Evolutionary conservation across 345 rosid species (phyloP), one percentile per base, ranked within the genome.

Genomic region (Trapa incisa): DNA sequence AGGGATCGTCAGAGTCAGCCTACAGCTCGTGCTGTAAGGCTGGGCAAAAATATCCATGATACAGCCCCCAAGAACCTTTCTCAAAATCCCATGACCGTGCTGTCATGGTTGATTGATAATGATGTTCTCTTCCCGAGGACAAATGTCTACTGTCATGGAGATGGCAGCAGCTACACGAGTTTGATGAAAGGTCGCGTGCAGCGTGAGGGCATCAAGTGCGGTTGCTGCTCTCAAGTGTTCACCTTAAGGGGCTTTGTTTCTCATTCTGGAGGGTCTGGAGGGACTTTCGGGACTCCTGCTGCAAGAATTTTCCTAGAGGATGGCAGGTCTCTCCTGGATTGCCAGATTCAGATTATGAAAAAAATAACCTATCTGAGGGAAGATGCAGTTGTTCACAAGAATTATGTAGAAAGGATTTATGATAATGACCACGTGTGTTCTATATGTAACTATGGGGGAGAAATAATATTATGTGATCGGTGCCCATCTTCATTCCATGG

Each of bases 401-500:
- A 15, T 8, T 29, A 32, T 11, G 15, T 4, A 32, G 63, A 35
- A 12, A 35, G 10, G 37, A 8, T 14, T 58, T 6, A 0, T 47
- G 81, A 79, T 60, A 89, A 89, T 62, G 96, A 90, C 63, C 12
- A 62, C 68, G 43, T 82, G 72, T 90, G 98, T 77, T 80, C 96
- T 6, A 68, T 83, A 65, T 93, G 98, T 80, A 96, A 82, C 58
- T 86, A 83, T 50, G 97, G 97, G 2, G 96, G 98, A 56, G 81
- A 85, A 65, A 78, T 88, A 48, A 71, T 90, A 57, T 80, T 90
- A 63, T 93, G 94, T 68, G 97, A 90, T 67, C 78, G 71, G 43
- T 90, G 98, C 66, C 98, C 97, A 70, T 80, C 98, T n/a, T 79
- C 97, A 61, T 93, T 81, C 76, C 98, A 90, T 76, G 70, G 65